Evolutionary conservation across 2,329 filamentous ascomycete genomes (phyloP).

Genomic region (Alternaria rosae): DNA sequence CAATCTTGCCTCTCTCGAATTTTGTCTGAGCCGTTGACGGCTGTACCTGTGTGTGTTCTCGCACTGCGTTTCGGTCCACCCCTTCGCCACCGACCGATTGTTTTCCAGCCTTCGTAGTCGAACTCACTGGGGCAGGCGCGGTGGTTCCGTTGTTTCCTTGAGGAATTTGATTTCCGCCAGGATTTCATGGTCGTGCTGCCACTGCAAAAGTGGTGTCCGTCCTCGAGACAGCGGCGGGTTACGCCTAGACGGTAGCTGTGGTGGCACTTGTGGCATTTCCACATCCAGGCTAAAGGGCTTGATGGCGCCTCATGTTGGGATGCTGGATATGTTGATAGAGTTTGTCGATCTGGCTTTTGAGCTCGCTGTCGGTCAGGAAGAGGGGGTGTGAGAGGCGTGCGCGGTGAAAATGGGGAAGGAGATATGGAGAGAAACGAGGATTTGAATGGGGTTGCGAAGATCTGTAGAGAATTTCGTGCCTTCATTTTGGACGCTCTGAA

Average conservation of each 20-base stretch:
- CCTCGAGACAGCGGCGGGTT: constrained; percentile 61
- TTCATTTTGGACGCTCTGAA: background rate
- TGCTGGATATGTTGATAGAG: constrained; percentile 22
- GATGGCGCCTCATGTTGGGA: constrained; percentile 26
- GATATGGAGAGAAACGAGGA: constrained; percentile 55
- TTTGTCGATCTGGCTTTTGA: background rate
- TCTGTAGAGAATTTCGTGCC: constrained; percentile 20
- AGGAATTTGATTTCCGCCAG: constrained; percentile 29
- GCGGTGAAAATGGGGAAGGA: constrained; percentile 54
- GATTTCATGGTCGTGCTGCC: constrained; percentile 52
- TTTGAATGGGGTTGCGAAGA: constrained; percentile 52
- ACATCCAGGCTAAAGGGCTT: constrained; percentile 56
- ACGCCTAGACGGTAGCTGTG: constrained; percentile 57
- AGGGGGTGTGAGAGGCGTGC: constrained; percentile 30
- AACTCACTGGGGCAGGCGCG: constrained; percentile 60
- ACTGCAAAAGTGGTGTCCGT: constrained; percentile 63
- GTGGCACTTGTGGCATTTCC: constrained; percentile 62
- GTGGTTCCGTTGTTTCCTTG: constrained; percentile 35
- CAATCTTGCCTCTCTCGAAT: constrained; percentile 46
- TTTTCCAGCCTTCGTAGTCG: constrained; percentile 61
- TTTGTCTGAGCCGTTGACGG: background rate
- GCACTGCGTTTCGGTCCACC: constrained; percentile 9
- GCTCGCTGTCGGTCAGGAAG: background rate
- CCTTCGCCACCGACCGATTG: constrained; percentile 55
- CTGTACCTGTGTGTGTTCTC: background rate